Evolutionary conservation across 192 early-diverging fungal species (phyloP), one percentile per base, ranked within the genome.

Genomic region (Glomus cerebriforme): DNA sequence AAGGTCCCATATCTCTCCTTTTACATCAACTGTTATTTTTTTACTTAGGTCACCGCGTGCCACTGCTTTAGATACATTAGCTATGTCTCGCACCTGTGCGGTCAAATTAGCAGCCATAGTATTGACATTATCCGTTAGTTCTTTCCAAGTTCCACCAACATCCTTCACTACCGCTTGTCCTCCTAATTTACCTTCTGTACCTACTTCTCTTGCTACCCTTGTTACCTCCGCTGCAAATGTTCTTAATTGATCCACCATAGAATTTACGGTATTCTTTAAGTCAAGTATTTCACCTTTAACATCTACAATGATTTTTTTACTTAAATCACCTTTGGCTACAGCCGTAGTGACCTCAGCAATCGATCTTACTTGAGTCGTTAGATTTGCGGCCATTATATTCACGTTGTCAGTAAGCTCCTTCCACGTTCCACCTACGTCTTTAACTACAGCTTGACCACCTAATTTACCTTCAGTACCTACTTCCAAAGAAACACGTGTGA

Each of bases 381-480:
- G 80, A 68, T 93, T 88, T 27, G 82, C 78, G 0, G 91, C 91
- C 92, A 93, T 93, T 19, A 82, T 88, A 82, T 93, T 93, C 71
- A 93, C 92, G 79, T 91, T 92, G 73, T 91, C 90, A 0, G 92
- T 93, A 0, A 93, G 80, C 26, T 92, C 87, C 60, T 90, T 91
- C 92, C 92, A 93, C 0, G 90, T 92, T 26, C 92, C 92, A 43
- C 82, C 89, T 1, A 92, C 92, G 22, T 76, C 85, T 29, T 72
- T 81, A 0, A 93, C 92, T 7, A 85, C 84, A 29, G 92, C 92
- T 79, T 92, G 91, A 7, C 91, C 92, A 12, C 91, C 91, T 5
- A 93, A 78, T n/a, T 85, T 84, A 6, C 92, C 92, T 17, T 92
- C 91, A 0, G 92, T 92, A 0, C 92, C 92, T 27, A 93, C 92